phyloP scores from a whole-genome alignment of 352 stramenopile species.

The Phytophthora boehmeriae region DNA sequence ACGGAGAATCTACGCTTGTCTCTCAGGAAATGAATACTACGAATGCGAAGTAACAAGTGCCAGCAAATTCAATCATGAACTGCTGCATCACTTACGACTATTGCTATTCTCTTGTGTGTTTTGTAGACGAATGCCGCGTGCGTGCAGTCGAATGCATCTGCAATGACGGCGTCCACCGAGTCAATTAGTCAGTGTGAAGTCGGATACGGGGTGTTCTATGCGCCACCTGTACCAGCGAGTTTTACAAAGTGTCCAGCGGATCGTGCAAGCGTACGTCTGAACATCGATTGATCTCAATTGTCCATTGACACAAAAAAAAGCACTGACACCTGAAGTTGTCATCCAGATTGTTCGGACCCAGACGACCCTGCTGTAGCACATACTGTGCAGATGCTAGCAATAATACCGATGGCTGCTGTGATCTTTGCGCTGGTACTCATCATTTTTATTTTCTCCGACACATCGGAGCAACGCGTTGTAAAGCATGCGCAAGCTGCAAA shows the following conservation, averaged over 20 bases:
- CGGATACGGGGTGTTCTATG: constrained; percentile 64
- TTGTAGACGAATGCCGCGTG: constrained; percentile 36
- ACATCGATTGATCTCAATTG: neutral
- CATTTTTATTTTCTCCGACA: constrained; percentile 53
- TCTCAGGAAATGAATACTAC: constrained; percentile 68
- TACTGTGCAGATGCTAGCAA: constrained; percentile 44
- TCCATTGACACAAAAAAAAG: neutral
- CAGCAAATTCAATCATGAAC: too few species aligned
- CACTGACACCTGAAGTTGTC: neutral
- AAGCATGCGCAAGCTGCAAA: constrained; percentile 56
- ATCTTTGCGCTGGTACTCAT: constrained; percentile 42
- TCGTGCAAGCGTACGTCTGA: constrained; percentile 55
- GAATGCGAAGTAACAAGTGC: constrained; percentile 52
- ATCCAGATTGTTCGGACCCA: constrained; percentile 44
- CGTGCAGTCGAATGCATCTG: constrained; percentile 23
- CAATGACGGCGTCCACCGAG: constrained; percentile 19
- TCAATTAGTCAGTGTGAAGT: constrained; percentile 39
- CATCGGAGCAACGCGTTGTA: constrained; percentile 53
- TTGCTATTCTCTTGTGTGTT: neutral
- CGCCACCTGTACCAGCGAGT: constrained; percentile 43
- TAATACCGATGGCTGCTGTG: constrained; percentile 44
- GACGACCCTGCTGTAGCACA: constrained; percentile 41
- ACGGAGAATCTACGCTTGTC: constrained; percentile 65
- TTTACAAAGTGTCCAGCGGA: constrained; percentile 67
- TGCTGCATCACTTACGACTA: too few species aligned